phyloP scores from a whole-genome alignment of 2,329 filamentous ascomycete genomes.

The Chrysosporium queenslandicum region DNA sequence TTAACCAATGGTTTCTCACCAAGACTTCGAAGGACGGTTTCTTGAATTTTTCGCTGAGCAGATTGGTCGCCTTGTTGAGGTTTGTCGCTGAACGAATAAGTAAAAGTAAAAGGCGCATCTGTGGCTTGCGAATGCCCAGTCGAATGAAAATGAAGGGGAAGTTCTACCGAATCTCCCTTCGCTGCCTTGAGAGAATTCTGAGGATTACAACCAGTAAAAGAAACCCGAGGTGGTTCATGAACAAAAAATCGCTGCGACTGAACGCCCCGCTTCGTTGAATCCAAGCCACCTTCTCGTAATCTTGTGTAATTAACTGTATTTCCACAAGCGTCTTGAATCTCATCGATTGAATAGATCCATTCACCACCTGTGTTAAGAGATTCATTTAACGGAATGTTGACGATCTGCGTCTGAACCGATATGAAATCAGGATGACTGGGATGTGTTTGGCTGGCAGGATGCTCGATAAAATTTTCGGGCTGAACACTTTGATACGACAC shows the following conservation, averaged over 20 bases:
- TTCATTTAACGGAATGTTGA: slow-evolving; percentile 80
- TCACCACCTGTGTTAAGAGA: slow-evolving; percentile 67
- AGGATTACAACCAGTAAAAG: slow-evolving; percentile 64
- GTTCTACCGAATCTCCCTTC: slow-evolving; percentile 55
- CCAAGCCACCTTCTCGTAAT: slow-evolving; percentile 56
- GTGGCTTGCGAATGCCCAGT: slow-evolving; percentile 47
- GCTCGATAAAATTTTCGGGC: slow-evolving; percentile 73
- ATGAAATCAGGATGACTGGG: slow-evolving; percentile 46
- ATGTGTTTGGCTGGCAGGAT: slow-evolving; percentile 54
- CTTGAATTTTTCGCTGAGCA: slow-evolving; percentile 47
- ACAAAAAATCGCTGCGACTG: slow-evolving; percentile 72
- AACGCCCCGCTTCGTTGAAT: slow-evolving; percentile 49
- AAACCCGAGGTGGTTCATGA: slow-evolving; percentile 70
- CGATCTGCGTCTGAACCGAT: slow-evolving; percentile 67
- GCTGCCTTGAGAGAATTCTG: slow-evolving; percentile 74
- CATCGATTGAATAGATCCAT: slow-evolving; percentile 85
- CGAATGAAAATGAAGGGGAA: slow-evolving; percentile 63
- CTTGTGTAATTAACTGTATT: slow-evolving; percentile 65
- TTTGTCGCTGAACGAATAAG: slow-evolving; percentile 72
- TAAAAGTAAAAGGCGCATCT: slow-evolving; percentile 60
- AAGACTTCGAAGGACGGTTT: slow-evolving; percentile 47
- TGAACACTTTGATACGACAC: slow-evolving; percentile 91
- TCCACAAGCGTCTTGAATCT: slow-evolving; percentile 82
- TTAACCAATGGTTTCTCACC: slow-evolving; percentile 58
- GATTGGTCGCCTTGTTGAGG: slow-evolving; percentile 59